Percentiles rank a stretch among this genome's conserved stretches.
Evolutionary conservation across 257 asterid species (phyloP).

Genomic region (Cinchona pubescens): DNA sequence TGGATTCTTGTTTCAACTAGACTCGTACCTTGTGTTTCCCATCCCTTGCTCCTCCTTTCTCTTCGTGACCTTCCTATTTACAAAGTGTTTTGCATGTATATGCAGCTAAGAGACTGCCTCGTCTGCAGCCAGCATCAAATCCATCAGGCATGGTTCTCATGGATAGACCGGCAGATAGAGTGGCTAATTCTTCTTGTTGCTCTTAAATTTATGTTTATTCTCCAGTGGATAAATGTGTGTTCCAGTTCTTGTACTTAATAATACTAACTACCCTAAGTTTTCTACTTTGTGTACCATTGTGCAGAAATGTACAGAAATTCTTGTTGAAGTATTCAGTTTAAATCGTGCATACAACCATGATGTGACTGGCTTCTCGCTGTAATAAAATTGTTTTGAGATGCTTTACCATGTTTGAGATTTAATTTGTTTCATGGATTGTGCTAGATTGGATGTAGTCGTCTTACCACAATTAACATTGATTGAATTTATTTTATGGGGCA

Average conservation of each 20-base stretch:
- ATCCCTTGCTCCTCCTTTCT: not conserved
- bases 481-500: not conserved
- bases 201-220: slow-evolving; percentile 27
- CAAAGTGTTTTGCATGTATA: not conserved
- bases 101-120: slow-evolving; percentile 82
- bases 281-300: not conserved
- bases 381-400: not conserved
- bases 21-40: not conserved
- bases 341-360: not conserved
- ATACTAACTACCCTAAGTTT: not conserved
- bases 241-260: not conserved
- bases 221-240: not conserved
- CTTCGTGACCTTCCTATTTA: not conserved
- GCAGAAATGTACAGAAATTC: slow-evolving; percentile 16
- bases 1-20: not conserved
- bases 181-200: slow-evolving; percentile 52
- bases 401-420: not conserved
- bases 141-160: slow-evolving; percentile 82
- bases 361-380: not conserved
- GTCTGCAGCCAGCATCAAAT: slow-evolving; percentile 69
- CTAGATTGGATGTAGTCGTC: not conserved
- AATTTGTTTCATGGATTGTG: not conserved
- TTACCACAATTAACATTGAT: not conserved
- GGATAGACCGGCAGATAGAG: slow-evolving; percentile 61
- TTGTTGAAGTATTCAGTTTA: not conserved